phyloP scores from a whole-genome alignment of 2,329 filamentous ascomycete species.

The Hymenoscyphus fraxineus region DNA sequence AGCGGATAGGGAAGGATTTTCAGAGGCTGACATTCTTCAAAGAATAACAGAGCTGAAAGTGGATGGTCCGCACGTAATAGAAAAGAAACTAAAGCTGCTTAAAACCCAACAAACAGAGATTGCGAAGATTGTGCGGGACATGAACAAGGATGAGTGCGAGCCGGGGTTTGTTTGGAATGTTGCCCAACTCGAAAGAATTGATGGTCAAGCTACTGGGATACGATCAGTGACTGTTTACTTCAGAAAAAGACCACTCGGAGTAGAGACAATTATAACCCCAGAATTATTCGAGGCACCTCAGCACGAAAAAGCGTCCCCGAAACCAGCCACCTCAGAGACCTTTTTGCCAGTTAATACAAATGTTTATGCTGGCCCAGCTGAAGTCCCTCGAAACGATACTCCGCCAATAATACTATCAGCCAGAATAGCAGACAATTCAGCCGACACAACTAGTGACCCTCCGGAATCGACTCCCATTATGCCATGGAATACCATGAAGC shows the following conservation, averaged over 20 bases:
- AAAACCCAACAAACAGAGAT: constrained; percentile 3
- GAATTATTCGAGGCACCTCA: neutral
- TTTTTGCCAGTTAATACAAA: neutral
- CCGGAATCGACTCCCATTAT: neutral
- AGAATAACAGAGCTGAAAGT: neutral
- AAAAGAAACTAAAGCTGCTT: constrained; percentile 6
- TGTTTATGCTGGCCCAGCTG: neutral
- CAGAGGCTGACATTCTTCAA: constrained; percentile 8
- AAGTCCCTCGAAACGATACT: neutral
- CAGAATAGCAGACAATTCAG: neutral
- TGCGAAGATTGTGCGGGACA: neutral
- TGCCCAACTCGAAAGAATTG: constrained; percentile 5
- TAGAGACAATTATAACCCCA: neutral
- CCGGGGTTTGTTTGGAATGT: constrained; percentile 3
- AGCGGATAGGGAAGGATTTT: constrained; percentile 8
- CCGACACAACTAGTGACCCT: neutral
- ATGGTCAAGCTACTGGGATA: constrained; percentile 1
- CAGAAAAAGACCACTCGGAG: neutral
- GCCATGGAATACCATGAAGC: neutral
- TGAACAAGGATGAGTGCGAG: constrained; percentile 2
- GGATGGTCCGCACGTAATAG: neutral
- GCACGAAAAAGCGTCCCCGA: neutral
- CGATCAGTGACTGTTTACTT: constrained; percentile 7
- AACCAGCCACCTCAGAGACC: neutral
- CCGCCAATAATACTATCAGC: neutral